These are phyloP conservation scores for Penicillium macrosclerotiorum DNA, from an alignment of 495 filamentous ascomycete genomes.

Conservation along the genomic window DNA sequence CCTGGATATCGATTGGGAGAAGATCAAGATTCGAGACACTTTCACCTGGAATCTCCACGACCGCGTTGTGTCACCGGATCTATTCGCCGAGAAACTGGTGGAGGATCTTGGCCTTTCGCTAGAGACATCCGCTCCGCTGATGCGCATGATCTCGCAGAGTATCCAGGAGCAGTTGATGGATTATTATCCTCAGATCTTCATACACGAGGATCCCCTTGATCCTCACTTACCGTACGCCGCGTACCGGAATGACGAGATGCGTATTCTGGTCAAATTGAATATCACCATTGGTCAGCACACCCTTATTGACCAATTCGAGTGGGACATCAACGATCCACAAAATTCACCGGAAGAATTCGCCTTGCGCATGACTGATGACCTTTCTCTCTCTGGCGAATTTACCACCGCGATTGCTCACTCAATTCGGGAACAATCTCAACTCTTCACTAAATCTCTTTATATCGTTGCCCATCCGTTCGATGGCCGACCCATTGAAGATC, in stretches of 20 bases:
- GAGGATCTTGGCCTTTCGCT: conserved; percentile 84
- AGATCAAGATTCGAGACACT: conserved; percentile 92
- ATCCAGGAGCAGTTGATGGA: conserved; percentile 89
- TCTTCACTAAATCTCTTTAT: conserved; percentile 91
- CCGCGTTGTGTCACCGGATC: conserved; percentile 68
- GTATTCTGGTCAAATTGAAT: conserved; percentile 90
- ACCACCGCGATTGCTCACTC: conserved; percentile 96
- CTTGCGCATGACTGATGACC: conserved; percentile 77
- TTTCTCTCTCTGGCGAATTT: conserved; percentile 94
- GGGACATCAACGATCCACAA: conserved; percentile 93
- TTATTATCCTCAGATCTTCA: conserved; percentile 85
- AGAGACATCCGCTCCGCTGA: conserved; percentile 59
- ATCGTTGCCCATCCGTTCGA: conserved; percentile 93
- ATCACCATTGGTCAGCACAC: conserved; percentile 97
- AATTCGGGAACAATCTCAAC: conserved; percentile 90
- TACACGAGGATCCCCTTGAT: conserved; percentile 87
- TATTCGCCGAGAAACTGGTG: conserved; percentile 84
- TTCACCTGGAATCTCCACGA: conserved; percentile 99
- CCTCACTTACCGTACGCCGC: conserved; percentile 86
- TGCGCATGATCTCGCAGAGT: conserved; percentile 74
- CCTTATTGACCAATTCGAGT: conserved; percentile 95
- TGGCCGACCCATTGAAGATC: conserved; percentile 86
- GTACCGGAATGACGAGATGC: conserved; percentile 99
- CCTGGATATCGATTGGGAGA: conserved; percentile 92
- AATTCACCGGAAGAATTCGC: conserved; percentile 97